A percentile compares a stretch with the other conserved stretches of the same genome.
phyloP scores from a whole-genome alignment of 768 basidiomycete genomes.

The Boletus sp. region DNA sequence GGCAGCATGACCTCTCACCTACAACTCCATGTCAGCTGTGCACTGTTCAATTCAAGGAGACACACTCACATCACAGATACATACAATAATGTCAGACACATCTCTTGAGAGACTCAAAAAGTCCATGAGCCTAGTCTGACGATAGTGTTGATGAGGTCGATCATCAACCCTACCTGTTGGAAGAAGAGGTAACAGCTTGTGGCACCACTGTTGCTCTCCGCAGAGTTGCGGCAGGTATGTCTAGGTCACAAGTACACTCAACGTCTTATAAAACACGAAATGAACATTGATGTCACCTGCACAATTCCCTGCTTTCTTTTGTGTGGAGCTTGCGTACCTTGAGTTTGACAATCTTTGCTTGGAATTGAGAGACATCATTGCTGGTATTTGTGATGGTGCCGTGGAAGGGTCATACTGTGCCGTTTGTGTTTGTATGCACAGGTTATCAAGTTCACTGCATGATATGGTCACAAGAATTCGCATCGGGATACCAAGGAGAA shows the following conservation, averaged over 20 bases:
- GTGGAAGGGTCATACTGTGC: slow-evolving; percentile 80
- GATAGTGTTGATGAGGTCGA: slow-evolving; percentile 79
- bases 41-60: neutral
- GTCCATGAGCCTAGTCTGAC: slow-evolving; percentile 77
- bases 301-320: slow-evolving; percentile 82
- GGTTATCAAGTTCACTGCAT: slow-evolving; percentile 76
- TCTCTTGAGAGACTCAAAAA: slow-evolving; percentile 84
- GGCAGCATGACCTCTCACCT: slow-evolving; percentile 85
- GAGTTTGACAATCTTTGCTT: slow-evolving; percentile 83
- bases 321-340: slow-evolving; percentile 86
- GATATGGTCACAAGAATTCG: slow-evolving; percentile 8
- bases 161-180: slow-evolving; percentile 81
- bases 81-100: slow-evolving; percentile 83
- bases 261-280: neutral
- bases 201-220: slow-evolving; percentile 84
- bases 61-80: slow-evolving; percentile 81
- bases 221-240: slow-evolving; percentile 92
- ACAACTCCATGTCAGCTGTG: neutral
- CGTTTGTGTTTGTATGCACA: slow-evolving; percentile 82
- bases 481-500: neutral
- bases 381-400: slow-evolving; percentile 84
- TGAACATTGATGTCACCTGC: slow-evolving; percentile 48
- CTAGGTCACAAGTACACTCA: slow-evolving; percentile 35
- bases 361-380: slow-evolving; percentile 93
- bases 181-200: slow-evolving; percentile 91